phyloP scores from a whole-genome alignment of 176 grass and related monocot species.

The Alopecurus myosuroides region DNA sequence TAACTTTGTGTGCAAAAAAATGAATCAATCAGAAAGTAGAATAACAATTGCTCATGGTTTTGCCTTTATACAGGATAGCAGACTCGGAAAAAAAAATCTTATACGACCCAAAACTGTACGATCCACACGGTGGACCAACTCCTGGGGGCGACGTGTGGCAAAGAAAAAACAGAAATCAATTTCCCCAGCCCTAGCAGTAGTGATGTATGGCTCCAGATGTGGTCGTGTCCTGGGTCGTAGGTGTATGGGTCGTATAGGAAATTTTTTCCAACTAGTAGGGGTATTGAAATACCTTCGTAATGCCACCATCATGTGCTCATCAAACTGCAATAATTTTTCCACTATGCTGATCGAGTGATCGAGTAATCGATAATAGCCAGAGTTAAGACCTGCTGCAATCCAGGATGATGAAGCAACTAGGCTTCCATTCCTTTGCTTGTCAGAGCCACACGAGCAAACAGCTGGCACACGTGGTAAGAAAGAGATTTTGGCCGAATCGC shows the following conservation, averaged over 20 bases:
- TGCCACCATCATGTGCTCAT: conserved; percentile 89
- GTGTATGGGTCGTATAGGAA: too few relatives aligned
- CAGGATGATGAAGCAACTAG: conserved; percentile 48
- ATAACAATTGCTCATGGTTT: conserved; percentile 13
- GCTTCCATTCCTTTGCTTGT: conserved; percentile 41
- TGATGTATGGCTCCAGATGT: too few relatives aligned
- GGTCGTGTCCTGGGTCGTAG: too few relatives aligned
- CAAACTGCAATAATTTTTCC: conserved; percentile 78
- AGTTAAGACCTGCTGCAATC: conserved; percentile 78
- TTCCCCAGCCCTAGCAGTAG: too few relatives aligned
- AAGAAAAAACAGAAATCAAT: too few relatives aligned
- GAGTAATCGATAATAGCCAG: conserved; percentile 79
- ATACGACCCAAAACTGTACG: too few relatives aligned
- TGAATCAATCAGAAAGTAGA: conserved; percentile 18
- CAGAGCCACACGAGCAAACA: conserved; percentile 86
- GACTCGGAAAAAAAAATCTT: too few relatives aligned
- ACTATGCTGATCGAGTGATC: conserved; percentile 72
- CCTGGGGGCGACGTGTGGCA: too few relatives aligned
- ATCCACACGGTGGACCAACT: too few relatives aligned
- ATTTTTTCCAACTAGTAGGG: neutral
- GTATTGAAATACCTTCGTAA: conserved; percentile 67
- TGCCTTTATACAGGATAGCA: neutral
- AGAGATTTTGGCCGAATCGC: conserved; percentile 67
- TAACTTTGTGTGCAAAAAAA: conserved; percentile 49
- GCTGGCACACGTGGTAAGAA: conserved; percentile 87